Percentiles rank a stretch among this genome's conserved stretches.
These are phyloP conservation scores for Ajuga chamaepitys DNA, from an alignment of 257 asterid species.

Conservation along the genomic window DNA sequence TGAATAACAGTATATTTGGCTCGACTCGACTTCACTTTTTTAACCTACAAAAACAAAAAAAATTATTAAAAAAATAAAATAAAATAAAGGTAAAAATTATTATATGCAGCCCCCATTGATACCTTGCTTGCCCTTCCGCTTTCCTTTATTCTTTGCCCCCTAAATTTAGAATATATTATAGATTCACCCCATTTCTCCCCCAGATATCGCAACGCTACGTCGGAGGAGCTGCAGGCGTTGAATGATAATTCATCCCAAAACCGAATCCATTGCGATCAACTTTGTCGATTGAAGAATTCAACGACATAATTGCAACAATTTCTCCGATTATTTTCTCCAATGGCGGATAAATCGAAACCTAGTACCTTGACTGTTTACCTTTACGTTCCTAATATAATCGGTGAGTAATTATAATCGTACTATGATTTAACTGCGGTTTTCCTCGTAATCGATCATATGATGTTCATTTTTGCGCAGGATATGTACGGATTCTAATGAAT, in stretches of 20 bases:
- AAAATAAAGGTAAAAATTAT: not conserved
- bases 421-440: not conserved
- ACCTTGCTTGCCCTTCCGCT: constrained; percentile 5
- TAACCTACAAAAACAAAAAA: too few relatives aligned
- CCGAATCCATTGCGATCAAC: constrained; percentile 19
- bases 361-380: constrained; percentile 62
- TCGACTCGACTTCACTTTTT: too few relatives aligned
- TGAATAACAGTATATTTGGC: too few relatives aligned
- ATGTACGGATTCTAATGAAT: constrained; percentile 77
- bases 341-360: constrained; percentile 57
- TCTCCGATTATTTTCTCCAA: constrained; percentile 10
- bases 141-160: not conserved
- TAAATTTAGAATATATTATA: not conserved
- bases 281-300: constrained; percentile 17
- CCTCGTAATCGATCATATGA: not conserved
- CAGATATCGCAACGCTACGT: not conserved
- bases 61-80: too few relatives aligned
- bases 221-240: not conserved
- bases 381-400: constrained; percentile 86
- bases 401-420: constrained; percentile 24
- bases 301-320: not conserved
- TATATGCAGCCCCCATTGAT: not conserved
- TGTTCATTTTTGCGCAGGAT: constrained; percentile 38
- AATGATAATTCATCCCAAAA: constrained; percentile 8
- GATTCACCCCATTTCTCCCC: constrained; percentile 12